Conservation (phyloP, 495 filamentous ascomycete species). For the Penicillium mononematosum region DNA sequence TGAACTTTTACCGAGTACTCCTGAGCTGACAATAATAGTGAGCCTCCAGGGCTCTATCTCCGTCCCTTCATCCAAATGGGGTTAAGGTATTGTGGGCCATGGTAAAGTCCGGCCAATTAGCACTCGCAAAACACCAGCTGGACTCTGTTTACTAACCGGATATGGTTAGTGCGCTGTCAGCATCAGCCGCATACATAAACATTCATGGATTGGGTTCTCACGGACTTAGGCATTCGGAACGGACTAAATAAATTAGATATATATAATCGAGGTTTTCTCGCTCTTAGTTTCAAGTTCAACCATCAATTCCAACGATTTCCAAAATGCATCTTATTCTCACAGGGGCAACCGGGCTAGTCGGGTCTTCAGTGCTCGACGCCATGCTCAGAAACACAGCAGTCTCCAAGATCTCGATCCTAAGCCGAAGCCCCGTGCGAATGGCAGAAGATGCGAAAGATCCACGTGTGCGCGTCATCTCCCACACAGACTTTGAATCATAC, state of each 20-base stretch:
- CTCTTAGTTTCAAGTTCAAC: background rate
- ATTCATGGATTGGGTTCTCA: background rate
- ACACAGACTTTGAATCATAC: slow-evolving; percentile 63
- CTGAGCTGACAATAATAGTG: too few species aligned
- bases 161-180: background rate
- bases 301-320: background rate
- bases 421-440: slow-evolving; percentile 62
- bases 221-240: background rate
- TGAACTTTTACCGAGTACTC: too few species aligned
- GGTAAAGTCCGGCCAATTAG: background rate
- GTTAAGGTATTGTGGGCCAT: background rate
- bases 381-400: slow-evolving; percentile 59
- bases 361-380: slow-evolving; percentile 59
- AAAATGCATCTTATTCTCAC: slow-evolving; percentile 73
- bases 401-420: slow-evolving; percentile 64
- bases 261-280: background rate
- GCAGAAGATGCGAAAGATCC: slow-evolving; percentile 56
- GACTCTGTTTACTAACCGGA: background rate
- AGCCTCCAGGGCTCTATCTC: too few species aligned
- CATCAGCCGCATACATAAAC: background rate
- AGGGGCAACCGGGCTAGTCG: slow-evolving; percentile 71
- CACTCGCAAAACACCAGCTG: background rate
- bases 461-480: slow-evolving; percentile 59
- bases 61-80: background rate
- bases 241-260: background rate